Conservation (phyloP, 257 asterid species). For the Agastache rugosa region DNA sequence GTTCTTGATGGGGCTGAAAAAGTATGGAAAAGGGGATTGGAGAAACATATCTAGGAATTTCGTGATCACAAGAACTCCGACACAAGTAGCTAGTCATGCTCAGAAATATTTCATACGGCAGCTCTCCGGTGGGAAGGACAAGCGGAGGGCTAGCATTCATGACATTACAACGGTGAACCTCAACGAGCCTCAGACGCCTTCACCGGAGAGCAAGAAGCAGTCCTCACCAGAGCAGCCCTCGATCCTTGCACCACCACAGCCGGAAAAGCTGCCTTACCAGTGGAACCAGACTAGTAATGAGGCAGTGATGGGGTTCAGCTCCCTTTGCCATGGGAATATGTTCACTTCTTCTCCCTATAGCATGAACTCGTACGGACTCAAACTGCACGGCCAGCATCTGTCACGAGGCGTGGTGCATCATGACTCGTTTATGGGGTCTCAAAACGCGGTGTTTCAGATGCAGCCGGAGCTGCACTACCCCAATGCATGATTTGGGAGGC, state of each 20-base stretch:
- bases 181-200: conserved; percentile 53
- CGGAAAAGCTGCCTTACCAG: conserved; percentile 56
- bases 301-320: conserved; percentile 50
- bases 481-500: conserved; percentile 50
- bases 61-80: conserved; percentile 90
- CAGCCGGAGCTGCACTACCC: conserved; percentile 66
- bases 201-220: conserved; percentile 56
- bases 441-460: conserved; percentile 67
- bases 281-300: conserved; percentile 61
- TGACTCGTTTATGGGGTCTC: conserved; percentile 63
- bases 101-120: conserved; percentile 95
- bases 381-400: conserved; percentile 52
- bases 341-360: conserved; percentile 49
- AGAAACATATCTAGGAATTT: conserved; percentile 87
- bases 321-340: conserved; percentile 46
- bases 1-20: conserved; percentile 91
- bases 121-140: conserved; percentile 87
- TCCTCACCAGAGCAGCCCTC: conserved; percentile 53
- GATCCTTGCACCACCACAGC: conserved; percentile 39
- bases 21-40: conserved; percentile 99
- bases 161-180: conserved; percentile 87
- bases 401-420: conserved; percentile 50
- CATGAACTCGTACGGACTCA: conserved; percentile 49
- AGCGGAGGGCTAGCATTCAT: conserved; percentile 94
- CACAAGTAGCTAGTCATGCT: conserved; percentile 99